A percentile compares a stretch with the other conserved stretches of the same genome.
phyloP scores from a whole-genome alignment of 2,329 filamentous ascomycete species.

The Paecilomyces niveus region DNA sequence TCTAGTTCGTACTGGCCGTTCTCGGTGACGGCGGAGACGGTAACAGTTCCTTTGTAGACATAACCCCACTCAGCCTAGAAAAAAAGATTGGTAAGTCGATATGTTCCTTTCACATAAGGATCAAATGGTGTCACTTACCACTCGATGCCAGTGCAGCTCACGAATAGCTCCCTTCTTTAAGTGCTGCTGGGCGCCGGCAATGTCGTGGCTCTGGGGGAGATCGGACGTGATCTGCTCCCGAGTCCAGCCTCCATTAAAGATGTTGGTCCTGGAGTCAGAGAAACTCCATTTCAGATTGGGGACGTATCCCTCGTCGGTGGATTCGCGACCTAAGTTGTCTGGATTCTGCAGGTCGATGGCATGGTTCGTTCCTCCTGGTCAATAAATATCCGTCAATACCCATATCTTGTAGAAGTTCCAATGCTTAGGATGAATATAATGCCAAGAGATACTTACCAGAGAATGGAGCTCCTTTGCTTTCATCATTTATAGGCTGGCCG shows the following conservation, averaged over 20 bases:
- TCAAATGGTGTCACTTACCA: constrained; percentile 39
- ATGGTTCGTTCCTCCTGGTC: constrained; percentile 56
- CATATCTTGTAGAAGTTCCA: constrained; percentile 1
- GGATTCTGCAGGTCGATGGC: constrained; percentile 57
- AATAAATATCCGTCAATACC: background rate
- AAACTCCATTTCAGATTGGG: constrained; percentile 65
- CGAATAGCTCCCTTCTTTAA: constrained; percentile 58
- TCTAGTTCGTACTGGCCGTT: constrained; percentile 50
- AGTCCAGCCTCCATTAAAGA: constrained; percentile 59
- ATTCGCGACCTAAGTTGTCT: constrained; percentile 54
- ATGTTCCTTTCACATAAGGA: background rate
- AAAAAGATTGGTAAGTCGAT: constrained; percentile 1
- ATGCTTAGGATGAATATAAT: background rate
- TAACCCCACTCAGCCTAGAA: constrained; percentile 59
- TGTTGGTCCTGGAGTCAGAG: constrained; percentile 57
- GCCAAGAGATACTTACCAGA: constrained; percentile 39
- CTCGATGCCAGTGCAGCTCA: constrained; percentile 61
- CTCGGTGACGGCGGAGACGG: constrained; percentile 57
- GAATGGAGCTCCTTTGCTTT: constrained; percentile 53
- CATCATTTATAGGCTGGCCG: constrained; percentile 49
- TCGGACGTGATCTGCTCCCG: constrained; percentile 62
- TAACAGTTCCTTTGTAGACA: constrained; percentile 51
- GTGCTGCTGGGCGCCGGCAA: constrained; percentile 62
- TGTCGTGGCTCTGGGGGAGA: constrained; percentile 58
- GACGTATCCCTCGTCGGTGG: constrained; percentile 57